These are phyloP conservation scores for Colletotrichum cordylinicola DNA, from an alignment of 2,329 filamentous ascomycete genomes.

Conservation along the genomic window DNA sequence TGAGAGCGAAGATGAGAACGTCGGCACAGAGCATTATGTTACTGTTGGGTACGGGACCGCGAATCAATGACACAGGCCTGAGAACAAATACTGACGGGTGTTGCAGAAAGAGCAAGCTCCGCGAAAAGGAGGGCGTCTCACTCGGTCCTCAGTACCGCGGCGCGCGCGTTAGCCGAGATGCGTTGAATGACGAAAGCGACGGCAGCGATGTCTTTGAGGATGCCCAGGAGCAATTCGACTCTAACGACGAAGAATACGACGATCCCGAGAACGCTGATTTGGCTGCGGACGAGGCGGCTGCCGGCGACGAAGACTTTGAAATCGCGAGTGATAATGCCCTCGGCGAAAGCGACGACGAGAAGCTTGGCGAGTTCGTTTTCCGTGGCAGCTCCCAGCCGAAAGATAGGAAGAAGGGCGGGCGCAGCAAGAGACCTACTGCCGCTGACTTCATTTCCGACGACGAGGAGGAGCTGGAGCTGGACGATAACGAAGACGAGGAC, in stretches of 20 bases:
- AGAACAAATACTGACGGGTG: not conserved
- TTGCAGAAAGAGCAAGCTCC: slow-evolving; percentile 78
- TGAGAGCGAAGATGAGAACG: slow-evolving; percentile 50
- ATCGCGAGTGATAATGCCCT: slow-evolving; percentile 75
- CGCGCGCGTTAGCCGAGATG: slow-evolving; percentile 73
- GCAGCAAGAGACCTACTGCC: slow-evolving; percentile 50
- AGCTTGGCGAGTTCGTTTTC: slow-evolving; percentile 76
- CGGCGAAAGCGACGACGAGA: slow-evolving; percentile 83
- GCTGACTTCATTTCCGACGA: slow-evolving; percentile 63
- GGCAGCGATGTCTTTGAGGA: slow-evolving; percentile 55
- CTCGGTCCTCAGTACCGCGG: slow-evolving; percentile 85
- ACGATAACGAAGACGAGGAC: slow-evolving; percentile 38
- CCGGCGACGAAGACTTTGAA: slow-evolving; percentile 60
- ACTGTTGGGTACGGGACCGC: slow-evolving; percentile 64
- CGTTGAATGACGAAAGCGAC: slow-evolving; percentile 41
- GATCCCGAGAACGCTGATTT: slow-evolving; percentile 63
- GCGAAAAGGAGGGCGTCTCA: slow-evolving; percentile 70
- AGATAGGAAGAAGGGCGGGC: slow-evolving; percentile 28
- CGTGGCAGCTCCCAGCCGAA: slow-evolving; percentile 62
- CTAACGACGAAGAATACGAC: slow-evolving; percentile 55
- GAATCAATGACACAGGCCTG: accelerated
- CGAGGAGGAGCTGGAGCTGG: slow-evolving; percentile 40
- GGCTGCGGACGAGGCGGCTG: slow-evolving; percentile 50
- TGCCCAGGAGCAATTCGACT: slow-evolving; percentile 35
- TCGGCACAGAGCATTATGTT: slow-evolving; percentile 87